Evolutionary conservation across 2,329 filamentous ascomycete genomes (phyloP), one percentile per base, ranked within the genome.

Genomic region (Diplodia sapinea): DNA sequence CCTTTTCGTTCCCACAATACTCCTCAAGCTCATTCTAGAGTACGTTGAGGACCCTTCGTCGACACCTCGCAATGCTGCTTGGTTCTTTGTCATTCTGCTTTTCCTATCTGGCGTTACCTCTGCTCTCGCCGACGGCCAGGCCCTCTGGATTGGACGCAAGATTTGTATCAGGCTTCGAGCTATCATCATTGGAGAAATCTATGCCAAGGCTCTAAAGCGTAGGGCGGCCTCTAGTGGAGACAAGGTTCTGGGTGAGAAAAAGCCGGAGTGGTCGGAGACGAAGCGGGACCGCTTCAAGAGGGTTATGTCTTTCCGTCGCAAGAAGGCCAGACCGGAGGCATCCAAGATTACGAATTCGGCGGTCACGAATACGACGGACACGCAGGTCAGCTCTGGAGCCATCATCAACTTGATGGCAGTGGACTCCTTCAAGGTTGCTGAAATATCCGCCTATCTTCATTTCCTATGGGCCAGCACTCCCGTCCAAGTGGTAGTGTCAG

Each of bases 391-490:
- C 69, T 86, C 96, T 62, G 95, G 96, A 70, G 96, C 95, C n/a
- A 97, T 99, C 74, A 99, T 99, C 82, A 99, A 98, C 79, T 84
- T 99, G 71, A 99, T 99, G 95, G 96, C 95, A 12, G 96, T 99
- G 50, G 96, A 99, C 82, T 97, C 94, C 57, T 98, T 98, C 87
- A 99, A 99, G 81, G 93, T 99, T 66, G 91, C 92, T 70, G 95
- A 99, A 77, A 90, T 97, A 68, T 95, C 93, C 47, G 91, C 94
- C 0, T 99, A 99, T 77, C 83, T 99, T 38, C 95, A 99, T 79
- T 99, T 96, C 79, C 83, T 99, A n/a, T 91, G 94, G 83, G 94
- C 94, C 0, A 89, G 91, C 69, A 94, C 94, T 1, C 95, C 95
- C 0, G 91, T 95, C 0, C 94, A 98, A 79, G 86, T 99, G 49